These are phyloP conservation scores for Pilatotrama ljubarskyi DNA, from an alignment of 768 basidiomycete species.

Conservation along the genomic window DNA sequence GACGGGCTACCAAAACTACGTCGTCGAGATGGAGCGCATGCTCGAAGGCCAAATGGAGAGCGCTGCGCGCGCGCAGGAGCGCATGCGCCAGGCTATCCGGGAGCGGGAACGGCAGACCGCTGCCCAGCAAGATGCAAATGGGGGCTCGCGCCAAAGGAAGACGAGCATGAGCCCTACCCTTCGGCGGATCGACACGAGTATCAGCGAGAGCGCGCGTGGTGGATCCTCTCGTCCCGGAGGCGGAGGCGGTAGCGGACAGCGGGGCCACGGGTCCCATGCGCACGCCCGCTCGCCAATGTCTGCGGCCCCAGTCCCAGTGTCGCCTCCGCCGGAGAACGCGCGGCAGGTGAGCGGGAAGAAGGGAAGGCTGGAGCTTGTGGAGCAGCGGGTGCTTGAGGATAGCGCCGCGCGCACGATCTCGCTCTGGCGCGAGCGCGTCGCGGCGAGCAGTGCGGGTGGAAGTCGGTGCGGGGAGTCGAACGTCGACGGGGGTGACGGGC, in stretches of 20 bases:
- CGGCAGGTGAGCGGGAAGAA: slow-evolving; percentile 27
- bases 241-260: background rate
- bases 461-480: slow-evolving; percentile 7
- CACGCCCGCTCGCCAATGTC: background rate
- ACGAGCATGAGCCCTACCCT: slow-evolving; percentile 1
- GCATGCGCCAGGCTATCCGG: slow-evolving; percentile 5
- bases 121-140: background rate
- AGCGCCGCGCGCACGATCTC: slow-evolving; percentile 37
- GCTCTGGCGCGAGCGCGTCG: slow-evolving; percentile 37
- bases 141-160: background rate
- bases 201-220: slow-evolving; percentile 9
- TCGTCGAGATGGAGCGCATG: slow-evolving; percentile 34
- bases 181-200: slow-evolving; percentile 5
- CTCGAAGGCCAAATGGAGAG: slow-evolving; percentile 24
- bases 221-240: slow-evolving; percentile 9
- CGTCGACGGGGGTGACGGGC: background rate
- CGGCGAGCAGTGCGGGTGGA: slow-evolving; percentile 27
- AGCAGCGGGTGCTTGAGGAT: slow-evolving; percentile 36
- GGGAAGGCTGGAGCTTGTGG: slow-evolving; percentile 32
- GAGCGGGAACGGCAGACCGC: background rate
- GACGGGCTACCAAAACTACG: slow-evolving; percentile 33
- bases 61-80: slow-evolving; percentile 18
- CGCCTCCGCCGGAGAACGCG: slow-evolving; percentile 22
- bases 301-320: background rate
- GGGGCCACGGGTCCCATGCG: background rate